A percentile compares a stretch with the other conserved stretches of the same genome.
phyloP scores from a whole-genome alignment of 164 flowering plant species.

The Vitis labrusca region DNA sequence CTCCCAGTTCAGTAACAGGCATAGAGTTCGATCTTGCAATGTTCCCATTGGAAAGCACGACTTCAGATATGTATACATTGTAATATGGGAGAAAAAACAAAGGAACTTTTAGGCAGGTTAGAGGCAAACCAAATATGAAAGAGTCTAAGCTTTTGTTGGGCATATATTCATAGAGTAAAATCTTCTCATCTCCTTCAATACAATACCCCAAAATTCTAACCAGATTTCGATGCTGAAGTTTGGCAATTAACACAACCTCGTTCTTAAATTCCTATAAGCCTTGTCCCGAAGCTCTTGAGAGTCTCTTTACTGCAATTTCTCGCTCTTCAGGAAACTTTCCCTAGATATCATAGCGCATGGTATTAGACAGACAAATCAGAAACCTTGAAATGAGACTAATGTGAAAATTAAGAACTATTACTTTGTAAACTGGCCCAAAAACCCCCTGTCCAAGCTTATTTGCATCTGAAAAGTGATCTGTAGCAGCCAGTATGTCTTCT shows the following conservation, averaged over 20 bases:
- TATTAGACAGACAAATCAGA: too few species aligned
- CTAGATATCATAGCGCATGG: slow-evolving; percentile 1
- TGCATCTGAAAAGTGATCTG: slow-evolving; percentile 35
- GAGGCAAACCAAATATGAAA: slow-evolving; percentile 39
- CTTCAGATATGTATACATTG: too few species aligned
- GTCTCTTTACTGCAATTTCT: slow-evolving; percentile 41
- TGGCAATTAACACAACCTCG: slow-evolving; percentile 38
- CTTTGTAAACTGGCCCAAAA: slow-evolving; percentile 55
- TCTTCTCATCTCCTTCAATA: slow-evolving; percentile 32
- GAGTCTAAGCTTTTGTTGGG: slow-evolving; percentile 40
- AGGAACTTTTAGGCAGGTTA: not conserved
- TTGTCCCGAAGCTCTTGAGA: slow-evolving; percentile 41
- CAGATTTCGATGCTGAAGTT: slow-evolving; percentile 41
- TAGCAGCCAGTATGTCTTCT: slow-evolving; percentile 32
- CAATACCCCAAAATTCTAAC: slow-evolving; percentile 42
- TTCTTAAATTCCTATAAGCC: slow-evolving; percentile 45
- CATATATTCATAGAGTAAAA: slow-evolving; percentile 42
- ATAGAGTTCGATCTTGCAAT: too few species aligned
- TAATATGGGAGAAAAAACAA: too few species aligned
- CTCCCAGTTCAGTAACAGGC: too few species aligned
- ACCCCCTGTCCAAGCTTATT: slow-evolving; percentile 54
- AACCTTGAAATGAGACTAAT: not conserved
- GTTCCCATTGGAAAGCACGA: too few species aligned
- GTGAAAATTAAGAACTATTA: not conserved
- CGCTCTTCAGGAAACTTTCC: slow-evolving; percentile 31